phyloP scores from a whole-genome alignment of 768 basidiomycete species.

The Paxillus involutus region DNA sequence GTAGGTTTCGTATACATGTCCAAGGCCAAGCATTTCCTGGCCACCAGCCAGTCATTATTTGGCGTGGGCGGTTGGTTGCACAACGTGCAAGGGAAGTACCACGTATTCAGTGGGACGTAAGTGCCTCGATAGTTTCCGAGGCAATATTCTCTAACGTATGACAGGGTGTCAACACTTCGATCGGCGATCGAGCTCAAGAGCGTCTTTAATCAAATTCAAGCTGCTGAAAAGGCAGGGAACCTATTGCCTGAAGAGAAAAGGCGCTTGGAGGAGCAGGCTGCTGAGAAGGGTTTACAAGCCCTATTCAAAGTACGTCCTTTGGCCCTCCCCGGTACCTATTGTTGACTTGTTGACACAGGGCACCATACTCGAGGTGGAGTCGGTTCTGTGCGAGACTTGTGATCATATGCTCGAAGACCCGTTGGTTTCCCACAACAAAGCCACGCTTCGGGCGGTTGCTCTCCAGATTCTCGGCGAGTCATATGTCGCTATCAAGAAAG shows the following conservation, averaged over 20 bases:
- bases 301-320: conserved; percentile 72
- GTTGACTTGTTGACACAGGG: conserved; percentile 47
- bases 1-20: conserved; percentile 84
- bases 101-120: conserved; percentile 93
- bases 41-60: conserved; percentile 64
- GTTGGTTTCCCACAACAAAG: conserved; percentile 51
- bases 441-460: conserved; percentile 73
- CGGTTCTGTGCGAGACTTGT: conserved; percentile 84
- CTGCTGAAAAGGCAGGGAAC: conserved; percentile 84
- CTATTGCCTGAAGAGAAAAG: conserved; percentile 76
- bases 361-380: conserved; percentile 89
- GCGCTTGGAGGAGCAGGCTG: conserved; percentile 86
- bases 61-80: conserved; percentile 94
- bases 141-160: conserved; percentile 1
- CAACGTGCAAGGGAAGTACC: conserved; percentile 89
- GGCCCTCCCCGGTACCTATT: neutral
- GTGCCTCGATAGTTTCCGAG: conserved; percentile 27
- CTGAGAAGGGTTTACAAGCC: conserved; percentile 89
- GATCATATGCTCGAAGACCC: conserved; percentile 75
- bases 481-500: too few species aligned
- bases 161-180: conserved; percentile 78
- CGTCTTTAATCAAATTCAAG: conserved; percentile 90
- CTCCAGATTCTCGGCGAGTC: conserved; percentile 84
- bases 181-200: conserved; percentile 87
- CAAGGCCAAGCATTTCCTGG: conserved; percentile 82